Base-by-base conservation (phyloP, 78 protist genomes). In the Dictyostelium purpureum region DNA sequence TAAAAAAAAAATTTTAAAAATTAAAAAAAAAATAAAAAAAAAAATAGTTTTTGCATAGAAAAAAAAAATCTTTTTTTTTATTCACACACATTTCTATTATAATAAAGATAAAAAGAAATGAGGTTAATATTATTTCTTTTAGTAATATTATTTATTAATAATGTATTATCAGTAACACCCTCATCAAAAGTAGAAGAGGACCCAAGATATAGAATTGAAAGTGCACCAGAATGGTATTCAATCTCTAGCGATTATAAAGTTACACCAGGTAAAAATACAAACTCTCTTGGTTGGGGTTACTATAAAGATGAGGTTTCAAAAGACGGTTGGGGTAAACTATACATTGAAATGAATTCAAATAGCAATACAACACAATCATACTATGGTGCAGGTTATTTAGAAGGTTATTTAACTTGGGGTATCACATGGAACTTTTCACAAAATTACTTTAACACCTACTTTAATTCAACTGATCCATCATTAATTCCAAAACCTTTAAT, bases 251-350 rank as follows among this genome's bases (percentile, higher is more conserved):
- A 75, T 33, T 75, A 51, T 31, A 5, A 33, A 11, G 24, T 75
- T 75, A 14, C n/a, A 33, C 10, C 9, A 16, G 81, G 81, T 52
- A 31, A 49, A 75, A 12, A 19, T n/a, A 4, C 49, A 28, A 16
- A 63, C 31, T 33, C 71, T 33, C 16, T 31, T 0, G 71, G 71
- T 33, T 63, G 42, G 37, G 90, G 90, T 26, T 82, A 82, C 43
- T 83, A 33, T 71, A 83, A 83, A 83, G 66, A 83, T 83, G 90
- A 83, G 40, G 31, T 56, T 4, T 18, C 16, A 19, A 49, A 83
- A 57, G 90, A 83, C 71, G 90, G 90, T 21, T 83, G 90, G 90
- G 90, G 90, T 33, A 83, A 83, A 71, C 28, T 83, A 42, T 43
- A 37, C 14, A 43, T 83, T 43, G 80, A 83, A 71, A 70, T 61